A percentile compares a stretch with the other conserved stretches of the same genome.
Evolutionary conservation across 2,329 filamentous ascomycete species (phyloP).

Genomic region (Pseudonectria foliicola): DNA sequence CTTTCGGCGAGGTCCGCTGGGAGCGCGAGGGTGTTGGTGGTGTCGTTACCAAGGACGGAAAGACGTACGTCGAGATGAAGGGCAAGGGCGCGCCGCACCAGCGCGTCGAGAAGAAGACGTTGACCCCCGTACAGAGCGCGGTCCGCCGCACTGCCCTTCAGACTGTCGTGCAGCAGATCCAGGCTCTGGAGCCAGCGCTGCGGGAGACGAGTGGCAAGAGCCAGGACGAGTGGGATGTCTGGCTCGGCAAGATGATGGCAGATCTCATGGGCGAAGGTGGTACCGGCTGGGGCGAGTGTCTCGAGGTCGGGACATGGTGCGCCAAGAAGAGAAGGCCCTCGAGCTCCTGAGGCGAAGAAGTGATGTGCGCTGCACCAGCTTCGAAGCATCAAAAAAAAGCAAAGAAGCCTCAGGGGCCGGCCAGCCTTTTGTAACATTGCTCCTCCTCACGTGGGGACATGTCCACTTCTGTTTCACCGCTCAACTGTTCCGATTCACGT

Average conservation of each 20-base stretch:
- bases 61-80: constrained; percentile 51
- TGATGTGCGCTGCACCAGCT: too few relatives aligned
- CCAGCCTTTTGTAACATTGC: too few relatives aligned
- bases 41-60: constrained; percentile 53
- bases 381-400: too few relatives aligned
- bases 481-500: too few relatives aligned
- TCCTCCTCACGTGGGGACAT: too few relatives aligned
- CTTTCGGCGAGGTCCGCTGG: constrained; percentile 78
- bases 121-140: constrained; percentile 64
- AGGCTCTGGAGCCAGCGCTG: constrained; percentile 75
- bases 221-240: constrained; percentile 85
- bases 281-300: constrained; percentile 75
- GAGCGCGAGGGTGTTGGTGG: constrained; percentile 68
- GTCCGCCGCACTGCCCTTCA: constrained; percentile 73
- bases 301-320: constrained; percentile 82
- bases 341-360: background rate
- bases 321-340: constrained; percentile 57
- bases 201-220: constrained; percentile 79
- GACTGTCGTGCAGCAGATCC: constrained; percentile 75
- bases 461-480: too few relatives aligned
- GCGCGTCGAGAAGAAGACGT: constrained; percentile 37
- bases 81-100: constrained; percentile 35
- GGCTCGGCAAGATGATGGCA: constrained; percentile 81
- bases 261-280: constrained; percentile 75
- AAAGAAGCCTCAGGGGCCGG: too few relatives aligned